Base-by-base conservation (phyloP, 1,284 basidiomycete genomes). In the Marasmius tenuissimus region DNA sequence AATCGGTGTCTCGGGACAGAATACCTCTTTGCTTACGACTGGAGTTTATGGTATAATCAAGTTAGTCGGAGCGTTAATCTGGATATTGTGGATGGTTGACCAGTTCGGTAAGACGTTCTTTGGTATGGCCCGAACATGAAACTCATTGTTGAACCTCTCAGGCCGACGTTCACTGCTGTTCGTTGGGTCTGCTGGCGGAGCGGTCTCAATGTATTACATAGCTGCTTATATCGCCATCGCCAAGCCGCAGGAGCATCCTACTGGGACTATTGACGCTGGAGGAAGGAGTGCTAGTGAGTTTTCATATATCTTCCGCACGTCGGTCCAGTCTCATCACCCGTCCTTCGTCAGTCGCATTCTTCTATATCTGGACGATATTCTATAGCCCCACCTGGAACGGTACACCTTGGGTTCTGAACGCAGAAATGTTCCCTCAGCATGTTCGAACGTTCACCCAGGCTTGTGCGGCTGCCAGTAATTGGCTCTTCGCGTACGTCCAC, bases 1-100 rank as follows among this genome's bases (percentile, higher is more conserved):
- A 2, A 76, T 84, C 51, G 80, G 79, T 22, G 67, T 81, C 16
- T 74, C 73, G 4, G 78, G 77, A 0, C 72, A 72, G 11, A 73
- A 63, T 56, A 76, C 77, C 3, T 68, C 73, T 2, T 71, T 83
- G 4, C 70, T 81, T 34, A 78, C 79, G 0, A 82, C 81, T n/a
- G 82, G 81, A 34, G 73, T 83, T 34, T 65, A 64, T 39, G 64
- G 63, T 3, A 66, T 66, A 50, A 74, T 80, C 69, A 79, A 80
- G 68, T 73, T 75, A 18, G 53, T 75, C 34, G 63, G 63, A 27
- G 63, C 67, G 9, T 33, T 66, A 47, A 51, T 68, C 20, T 69
- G 65, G 65, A 59, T 68, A 2, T 57, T 68, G 27, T 65, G 59
- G 59, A 56, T 66, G 18, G 57, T 69, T 35, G 63, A 68, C 57